Evolutionary conservation across 495 filamentous ascomycete species (phyloP), one percentile per base, ranked within the genome.

Genomic region (Pseudotulostoma volvatum): DNA sequence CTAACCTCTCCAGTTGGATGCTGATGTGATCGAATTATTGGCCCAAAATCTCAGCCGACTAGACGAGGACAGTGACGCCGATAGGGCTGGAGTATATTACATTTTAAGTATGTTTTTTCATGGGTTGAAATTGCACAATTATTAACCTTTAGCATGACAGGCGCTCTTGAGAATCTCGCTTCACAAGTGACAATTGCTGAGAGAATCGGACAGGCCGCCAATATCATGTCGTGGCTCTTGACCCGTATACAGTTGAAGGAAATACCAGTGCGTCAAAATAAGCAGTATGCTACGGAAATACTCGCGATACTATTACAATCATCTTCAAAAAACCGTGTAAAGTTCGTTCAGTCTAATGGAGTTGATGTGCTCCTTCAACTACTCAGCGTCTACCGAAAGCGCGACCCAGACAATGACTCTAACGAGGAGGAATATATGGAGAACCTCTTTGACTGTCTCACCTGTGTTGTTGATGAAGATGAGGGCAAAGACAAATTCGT

Each of bases 391-490:
- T 99, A 96, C 59, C 78, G 92, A 14, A 84, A 81, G 57, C 73
- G 76, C 19, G 90, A 99, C 48, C 92, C 92, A 0, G 67, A 67
- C 17, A 90, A 83, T 50, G 84, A 84, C 21, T 80, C 80, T 5
- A 77, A 88, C 34, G 92, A 96, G 49, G 85, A 93, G 54, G 92
- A 96, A 57, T 94, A 80, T 53, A 77, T 90, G 36, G 85, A 93
- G 54, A 94, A 96, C 44, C 39, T 93, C 18, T 99, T 96, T 49
- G 85, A 90, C 49, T 70, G 74, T 20, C 49, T 93, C 18, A 81
- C 79, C 5, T 88, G 81, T 49, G 54, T 92, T 2, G 81, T 82
- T 0, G 81, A 92, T 51, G 77, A 84, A 40, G 49, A 66, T 2
- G 63, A 66, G 17, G 87, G 87, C 4, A 95, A 95, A 47, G 52